Base-by-base conservation (phyloP, 306 rosid species). In the Quercus aquifolioides region DNA sequence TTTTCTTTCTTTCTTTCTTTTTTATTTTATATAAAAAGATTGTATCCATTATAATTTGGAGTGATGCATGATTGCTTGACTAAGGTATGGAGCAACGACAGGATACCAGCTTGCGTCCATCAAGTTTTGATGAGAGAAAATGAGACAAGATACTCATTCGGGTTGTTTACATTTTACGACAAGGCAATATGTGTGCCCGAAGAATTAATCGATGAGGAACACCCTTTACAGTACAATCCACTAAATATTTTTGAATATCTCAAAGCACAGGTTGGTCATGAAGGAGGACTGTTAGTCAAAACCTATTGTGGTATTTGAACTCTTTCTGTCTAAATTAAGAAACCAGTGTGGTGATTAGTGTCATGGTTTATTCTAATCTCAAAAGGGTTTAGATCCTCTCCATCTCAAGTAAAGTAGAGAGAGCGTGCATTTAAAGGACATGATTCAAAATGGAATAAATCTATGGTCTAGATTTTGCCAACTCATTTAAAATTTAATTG, bases 71-170 rank as follows among this genome's bases (percentile, higher is more conserved):
- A 6, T 51, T 15, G 1, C 0, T 7, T 65, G 13, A 31, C 1
- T 5, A 2, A 65, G 25, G 71, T 31, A 23, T 79, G 74, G 78
- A 79, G 74, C 74, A 79, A 79, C 4, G 74, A 79, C 41, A 73
- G 69, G 4, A 62, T 79, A 20, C 33, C 17, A 63, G 17, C 78
- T 19, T 62, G 83, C 11, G 15, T 19, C 28, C 83, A 64, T 54
- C 10, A 74, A 73, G 78, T 62, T 12, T 21, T 5, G n/a, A 20
- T 73, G 59, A 74, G 10, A 2, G 74, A 54, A 23, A 30, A 73
- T 2, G 10, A 41, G 7, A 38, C n/a, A 0, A 62, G 78, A 25
- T 73, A 62, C 73, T 62, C 78, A 1, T 3, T 79, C 10, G n/a
- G 57, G 49, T n/a, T 74, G 25, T 79, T 71, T 52, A 63, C 78